Conservation (phyloP, 2,329 filamentous ascomycete species). For the Fusarium sp. region DNA sequence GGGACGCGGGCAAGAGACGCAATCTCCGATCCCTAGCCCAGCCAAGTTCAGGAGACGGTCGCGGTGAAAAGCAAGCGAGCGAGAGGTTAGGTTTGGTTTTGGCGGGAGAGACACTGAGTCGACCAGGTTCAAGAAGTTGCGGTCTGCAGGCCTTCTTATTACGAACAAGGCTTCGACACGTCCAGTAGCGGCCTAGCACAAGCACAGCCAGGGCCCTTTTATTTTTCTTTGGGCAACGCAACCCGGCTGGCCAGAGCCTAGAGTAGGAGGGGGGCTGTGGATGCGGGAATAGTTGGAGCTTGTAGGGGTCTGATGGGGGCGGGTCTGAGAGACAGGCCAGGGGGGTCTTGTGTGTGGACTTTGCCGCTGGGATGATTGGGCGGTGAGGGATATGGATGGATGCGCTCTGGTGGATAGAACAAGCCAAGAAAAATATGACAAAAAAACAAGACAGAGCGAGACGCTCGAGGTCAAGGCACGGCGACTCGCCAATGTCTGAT, state of each 20-base stretch:
- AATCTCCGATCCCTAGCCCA: conserved; percentile 41
- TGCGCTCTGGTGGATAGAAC: conserved; percentile 1
- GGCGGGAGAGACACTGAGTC: conserved; percentile 27
- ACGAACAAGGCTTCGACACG: conserved; percentile 3
- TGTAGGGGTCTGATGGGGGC: not conserved
- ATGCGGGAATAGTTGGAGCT: conserved; percentile 28
- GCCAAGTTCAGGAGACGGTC: conserved; percentile 31
- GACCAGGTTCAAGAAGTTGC: conserved; percentile 39
- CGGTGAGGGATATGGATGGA: conserved; percentile 39
- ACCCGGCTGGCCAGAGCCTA: not conserved
- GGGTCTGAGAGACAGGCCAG: not conserved
- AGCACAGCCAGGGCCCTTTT: conserved; percentile 25
- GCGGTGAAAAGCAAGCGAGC: conserved; percentile 34
- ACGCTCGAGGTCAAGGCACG: conserved; percentile 19
- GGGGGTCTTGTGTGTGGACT: conserved; percentile 10
- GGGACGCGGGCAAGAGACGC: conserved; percentile 20
- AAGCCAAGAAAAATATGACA: not conserved
- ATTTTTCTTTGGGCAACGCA: not conserved
- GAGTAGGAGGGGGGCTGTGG: not conserved
- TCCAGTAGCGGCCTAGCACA: not conserved
- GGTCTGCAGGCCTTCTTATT: conserved; percentile 42
- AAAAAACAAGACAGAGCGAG: not conserved
- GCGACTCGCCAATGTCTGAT: conserved; percentile 6
- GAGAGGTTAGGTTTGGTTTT: conserved; percentile 12
- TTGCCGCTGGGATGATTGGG: conserved; percentile 38